Conservation (phyloP, 306 rosid genomes). For the Comarum palustre region DNA sequence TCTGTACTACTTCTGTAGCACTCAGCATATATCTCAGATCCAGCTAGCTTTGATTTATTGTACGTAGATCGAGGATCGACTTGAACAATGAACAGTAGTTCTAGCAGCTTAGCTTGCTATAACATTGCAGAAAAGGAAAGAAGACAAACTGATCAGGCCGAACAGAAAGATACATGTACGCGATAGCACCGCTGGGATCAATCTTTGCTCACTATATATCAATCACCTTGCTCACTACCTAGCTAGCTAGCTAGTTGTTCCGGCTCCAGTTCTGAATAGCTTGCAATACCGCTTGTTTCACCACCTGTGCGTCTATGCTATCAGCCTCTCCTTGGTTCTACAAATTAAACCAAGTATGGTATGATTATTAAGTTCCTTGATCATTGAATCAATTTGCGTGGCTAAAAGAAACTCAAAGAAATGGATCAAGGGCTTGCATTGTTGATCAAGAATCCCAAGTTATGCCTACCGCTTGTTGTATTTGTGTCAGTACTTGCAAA, state of each 20-base stretch:
- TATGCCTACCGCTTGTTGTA: constrained; percentile 1
- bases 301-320: constrained; percentile 68
- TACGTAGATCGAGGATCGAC: neutral
- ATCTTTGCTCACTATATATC: too few species aligned
- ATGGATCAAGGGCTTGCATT: neutral
- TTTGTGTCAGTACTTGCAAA: neutral
- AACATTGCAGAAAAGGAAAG: neutral
- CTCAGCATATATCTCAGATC: neutral
- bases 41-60: neutral
- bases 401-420: neutral
- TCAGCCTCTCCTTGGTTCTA: constrained; percentile 50
- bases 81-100: neutral
- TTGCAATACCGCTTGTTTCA: constrained; percentile 68
- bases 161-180: neutral
- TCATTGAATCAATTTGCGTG: neutral
- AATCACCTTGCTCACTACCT: constrained; percentile 15
- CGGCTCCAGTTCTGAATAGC: constrained; percentile 60
- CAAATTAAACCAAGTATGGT: constrained; percentile 19
- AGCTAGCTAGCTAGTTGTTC: neutral
- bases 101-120: neutral
- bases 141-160: too few species aligned
- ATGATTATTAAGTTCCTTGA: neutral
- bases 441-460: neutral
- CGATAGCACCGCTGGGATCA: neutral
- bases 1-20: neutral